Percentiles rank a stretch among this genome's conserved stretches.
Conservation (phyloP, 2,329 filamentous ascomycete species). For the Colletotrichum tabaci region DNA sequence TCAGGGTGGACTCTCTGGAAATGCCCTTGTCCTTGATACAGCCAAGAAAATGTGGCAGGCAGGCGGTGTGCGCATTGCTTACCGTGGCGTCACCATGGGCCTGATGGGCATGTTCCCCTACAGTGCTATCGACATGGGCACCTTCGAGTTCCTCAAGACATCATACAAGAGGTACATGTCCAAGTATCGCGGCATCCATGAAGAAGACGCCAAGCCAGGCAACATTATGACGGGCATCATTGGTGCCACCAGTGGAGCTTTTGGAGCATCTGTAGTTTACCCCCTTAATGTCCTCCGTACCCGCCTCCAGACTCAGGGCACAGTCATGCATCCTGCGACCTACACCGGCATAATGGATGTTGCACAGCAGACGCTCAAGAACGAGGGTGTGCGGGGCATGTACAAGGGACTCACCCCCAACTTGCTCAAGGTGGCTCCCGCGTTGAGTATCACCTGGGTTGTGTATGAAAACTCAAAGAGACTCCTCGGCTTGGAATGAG, state of each 20-base stretch:
- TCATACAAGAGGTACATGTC: constrained; percentile 80
- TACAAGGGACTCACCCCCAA: constrained; percentile 98
- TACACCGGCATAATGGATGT: constrained; percentile 95
- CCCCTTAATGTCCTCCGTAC: constrained; percentile 95
- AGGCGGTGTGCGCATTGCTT: constrained; percentile 83
- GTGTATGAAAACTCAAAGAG: constrained; percentile 93
- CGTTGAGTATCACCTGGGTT: constrained; percentile 94
- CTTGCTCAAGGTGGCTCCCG: constrained; percentile 94
- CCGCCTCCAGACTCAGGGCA: constrained; percentile 93
- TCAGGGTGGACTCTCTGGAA: constrained; percentile 85
- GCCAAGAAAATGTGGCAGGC: constrained; percentile 88
- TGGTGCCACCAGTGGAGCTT: constrained; percentile 90
- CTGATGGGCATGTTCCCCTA: constrained; percentile 98
- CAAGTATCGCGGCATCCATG: constrained; percentile 77
- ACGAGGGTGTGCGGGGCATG: constrained; percentile 87
- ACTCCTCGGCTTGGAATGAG: constrained; percentile 69
- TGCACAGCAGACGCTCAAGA: constrained; percentile 83
- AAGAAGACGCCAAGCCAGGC: constrained; percentile 86
- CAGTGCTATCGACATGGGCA: constrained; percentile 95
- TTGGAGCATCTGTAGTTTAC: constrained; percentile 95
- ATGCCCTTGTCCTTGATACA: constrained; percentile 85
- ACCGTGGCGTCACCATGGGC: constrained; percentile 94
- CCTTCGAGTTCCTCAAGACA: constrained; percentile 92
- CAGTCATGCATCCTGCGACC: constrained; percentile 88
- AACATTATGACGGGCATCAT: constrained; percentile 90